Evolutionary conservation across 805 yeast species (phyloP), one percentile per base, ranked within the genome.

Genomic region (Yarrowia osloensis): DNA sequence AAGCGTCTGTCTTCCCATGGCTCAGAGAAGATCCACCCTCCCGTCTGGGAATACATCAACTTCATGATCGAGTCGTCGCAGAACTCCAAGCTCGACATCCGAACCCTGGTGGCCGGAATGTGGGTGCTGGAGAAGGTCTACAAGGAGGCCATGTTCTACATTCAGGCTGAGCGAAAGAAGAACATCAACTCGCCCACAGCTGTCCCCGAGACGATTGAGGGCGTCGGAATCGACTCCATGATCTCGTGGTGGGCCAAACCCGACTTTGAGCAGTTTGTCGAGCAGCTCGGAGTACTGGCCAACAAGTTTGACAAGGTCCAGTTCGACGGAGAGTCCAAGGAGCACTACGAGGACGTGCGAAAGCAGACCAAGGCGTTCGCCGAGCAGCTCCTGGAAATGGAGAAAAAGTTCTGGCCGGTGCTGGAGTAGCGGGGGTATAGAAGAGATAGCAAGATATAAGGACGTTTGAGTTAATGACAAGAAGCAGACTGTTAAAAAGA

Each of bases 231-330:
- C 26, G 66, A 61, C 26, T 61, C 66, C n/a, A 61, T 61, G 66
- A 44, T 61, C 35, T 61, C 66, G n/a, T 61, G 66, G 66, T 61
- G 66, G 66, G 66, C 66, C 29, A 61, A 61, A 22, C 54, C 66
- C 2, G 54, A 61, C 6, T 61, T 61, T 33, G 66, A 61, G 24
- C 54, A 61, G 44, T 61, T 61, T 61, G 66, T 61, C n/a, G 33
- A 42, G 24, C 9, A 44, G 35, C 44, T 61, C 4, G 66, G 54
- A 0, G 33, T 31, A 22, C 33, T 44, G 15, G 66, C 66, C 6
- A 44, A 61, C 54, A 46, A 44, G 35, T 61, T 61, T 17, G 44
- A 61, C 44, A 61, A 61, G 42, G 54, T 61, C 22, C 54, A 44
- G 44, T 61, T 61, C 22, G 54, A 29, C 11, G 55, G 54, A 2